phyloP scores from a whole-genome alignment of 2,329 filamentous ascomycete genomes.

The Hymenoscyphus fraxineus region DNA sequence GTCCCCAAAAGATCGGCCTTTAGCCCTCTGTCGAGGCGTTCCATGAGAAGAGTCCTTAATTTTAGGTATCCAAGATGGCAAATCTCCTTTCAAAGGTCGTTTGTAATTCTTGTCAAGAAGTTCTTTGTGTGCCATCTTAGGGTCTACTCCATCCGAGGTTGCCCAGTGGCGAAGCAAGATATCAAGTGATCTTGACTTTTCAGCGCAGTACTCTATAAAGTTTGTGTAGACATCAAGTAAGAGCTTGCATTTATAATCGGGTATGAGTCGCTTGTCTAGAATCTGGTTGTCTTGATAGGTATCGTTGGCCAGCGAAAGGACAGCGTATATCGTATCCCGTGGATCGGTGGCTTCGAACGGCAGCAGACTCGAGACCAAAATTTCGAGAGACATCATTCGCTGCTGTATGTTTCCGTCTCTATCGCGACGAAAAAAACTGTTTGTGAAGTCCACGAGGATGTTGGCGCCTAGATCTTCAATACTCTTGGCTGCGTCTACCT shows the following conservation, averaged over 20 bases:
- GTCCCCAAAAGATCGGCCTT: neutral
- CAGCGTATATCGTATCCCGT: conserved; percentile 28
- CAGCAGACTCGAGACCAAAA: conserved; percentile 22
- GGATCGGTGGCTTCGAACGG: conserved; percentile 29
- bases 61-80: neutral
- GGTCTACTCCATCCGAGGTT: neutral
- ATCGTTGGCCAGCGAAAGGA: conserved; percentile 27
- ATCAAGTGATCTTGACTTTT: neutral
- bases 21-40: neutral
- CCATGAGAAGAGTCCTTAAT: neutral
- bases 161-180: conserved; percentile 2
- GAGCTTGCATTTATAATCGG: neutral
- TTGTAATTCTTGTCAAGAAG: neutral
- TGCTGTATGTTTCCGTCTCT: conserved; percentile 3
- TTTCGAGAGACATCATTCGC: conserved; percentile 20
- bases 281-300: conserved; percentile 2
- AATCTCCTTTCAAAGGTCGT: neutral
- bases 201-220: neutral
- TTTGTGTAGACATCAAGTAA: neutral
- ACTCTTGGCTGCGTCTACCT: neutral
- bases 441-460: conserved; percentile 20
- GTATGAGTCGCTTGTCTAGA: neutral
- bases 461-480: conserved; percentile 11
- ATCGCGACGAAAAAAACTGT: conserved; percentile 22
- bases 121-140: neutral